A percentile compares a stretch with the other conserved stretches of the same genome.
Conservation (phyloP, 192 early-diverging fungal species). For the Umbelopsis isabellina region DNA sequence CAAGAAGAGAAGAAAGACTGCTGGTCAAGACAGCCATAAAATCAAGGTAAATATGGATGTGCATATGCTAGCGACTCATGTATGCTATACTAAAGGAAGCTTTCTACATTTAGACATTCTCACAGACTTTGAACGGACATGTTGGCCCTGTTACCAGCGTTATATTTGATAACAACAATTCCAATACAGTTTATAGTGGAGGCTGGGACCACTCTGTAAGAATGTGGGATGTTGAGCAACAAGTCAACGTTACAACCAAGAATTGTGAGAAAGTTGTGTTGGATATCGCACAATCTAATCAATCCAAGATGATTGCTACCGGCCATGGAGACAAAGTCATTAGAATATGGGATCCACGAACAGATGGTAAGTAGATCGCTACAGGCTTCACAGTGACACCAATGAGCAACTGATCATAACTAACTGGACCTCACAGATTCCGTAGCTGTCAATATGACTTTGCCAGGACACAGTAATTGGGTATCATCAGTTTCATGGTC, state of each 20-base stretch:
- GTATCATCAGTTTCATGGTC: constrained; percentile 87
- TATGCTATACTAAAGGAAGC: not conserved
- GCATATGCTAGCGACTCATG: not conserved
- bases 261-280: constrained; percentile 87
- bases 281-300: constrained; percentile 70
- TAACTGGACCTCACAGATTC: constrained; percentile 55
- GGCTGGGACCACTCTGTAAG: constrained; percentile 95
- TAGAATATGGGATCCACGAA: constrained; percentile 90
- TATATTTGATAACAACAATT: constrained; percentile 64
- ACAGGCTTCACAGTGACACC: not conserved
- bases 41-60: constrained; percentile 35
- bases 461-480: constrained; percentile 83
- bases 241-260: constrained; percentile 78
- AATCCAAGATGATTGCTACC: constrained; percentile 77
- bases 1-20: constrained; percentile 57
- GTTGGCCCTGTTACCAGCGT: constrained; percentile 76
- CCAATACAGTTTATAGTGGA: constrained; percentile 76
- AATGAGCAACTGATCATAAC: not conserved
- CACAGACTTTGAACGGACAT: constrained; percentile 66
- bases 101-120: constrained; percentile 39
- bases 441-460: constrained; percentile 73
- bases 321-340: constrained; percentile 86
- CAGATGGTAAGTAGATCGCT: constrained; percentile 49
- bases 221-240: constrained; percentile 84
- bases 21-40: constrained; percentile 47